These are phyloP conservation scores for Trametes punicea DNA, from an alignment of 768 basidiomycete species.

Conservation along the genomic window DNA sequence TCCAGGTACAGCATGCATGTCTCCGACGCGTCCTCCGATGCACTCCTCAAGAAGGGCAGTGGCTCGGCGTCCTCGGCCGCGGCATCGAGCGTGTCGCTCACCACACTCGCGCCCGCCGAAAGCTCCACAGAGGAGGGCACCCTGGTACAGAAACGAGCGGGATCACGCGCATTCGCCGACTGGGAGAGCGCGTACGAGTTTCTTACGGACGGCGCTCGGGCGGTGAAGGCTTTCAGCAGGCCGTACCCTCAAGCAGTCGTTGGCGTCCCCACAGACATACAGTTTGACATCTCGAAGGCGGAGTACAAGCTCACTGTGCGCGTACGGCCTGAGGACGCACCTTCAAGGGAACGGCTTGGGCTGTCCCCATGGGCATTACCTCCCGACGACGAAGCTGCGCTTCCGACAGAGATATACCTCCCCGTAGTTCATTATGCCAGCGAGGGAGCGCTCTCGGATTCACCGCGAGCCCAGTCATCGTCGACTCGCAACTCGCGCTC, in stretches of 20 bases:
- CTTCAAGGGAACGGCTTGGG: constrained; percentile 21
- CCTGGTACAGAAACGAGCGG: constrained; percentile 12
- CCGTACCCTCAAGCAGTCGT: constrained; percentile 79
- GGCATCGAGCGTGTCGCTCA: constrained; percentile 37
- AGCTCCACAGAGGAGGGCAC: constrained; percentile 23
- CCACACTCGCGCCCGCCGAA: constrained; percentile 28
- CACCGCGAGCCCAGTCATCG: constrained; percentile 1
- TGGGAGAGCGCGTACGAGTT: constrained; percentile 62
- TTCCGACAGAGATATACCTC: constrained; percentile 87
- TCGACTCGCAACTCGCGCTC: neutral
- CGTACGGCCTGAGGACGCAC: constrained; percentile 58
- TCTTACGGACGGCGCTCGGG: constrained; percentile 83
- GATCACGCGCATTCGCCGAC: constrained; percentile 31
- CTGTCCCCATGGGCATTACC: constrained; percentile 19
- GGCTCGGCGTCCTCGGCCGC: constrained; percentile 17
- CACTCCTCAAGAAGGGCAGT: constrained; percentile 34
- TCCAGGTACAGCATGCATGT: constrained; percentile 28
- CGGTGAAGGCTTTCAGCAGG: constrained; percentile 77
- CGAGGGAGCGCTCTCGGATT: constrained; percentile 28
- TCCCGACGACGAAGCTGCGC: constrained; percentile 30
- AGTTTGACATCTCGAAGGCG: constrained; percentile 73
- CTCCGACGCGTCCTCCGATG: constrained; percentile 38
- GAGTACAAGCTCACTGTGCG: constrained; percentile 65
- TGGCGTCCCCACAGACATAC: constrained; percentile 60
- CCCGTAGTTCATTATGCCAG: constrained; percentile 88